A percentile compares a stretch with the other conserved stretches of the same genome.
These are phyloP conservation scores for Blastocystis sp. DNA, from an alignment of 352 stramenopile species.

Conservation along the genomic window DNA sequence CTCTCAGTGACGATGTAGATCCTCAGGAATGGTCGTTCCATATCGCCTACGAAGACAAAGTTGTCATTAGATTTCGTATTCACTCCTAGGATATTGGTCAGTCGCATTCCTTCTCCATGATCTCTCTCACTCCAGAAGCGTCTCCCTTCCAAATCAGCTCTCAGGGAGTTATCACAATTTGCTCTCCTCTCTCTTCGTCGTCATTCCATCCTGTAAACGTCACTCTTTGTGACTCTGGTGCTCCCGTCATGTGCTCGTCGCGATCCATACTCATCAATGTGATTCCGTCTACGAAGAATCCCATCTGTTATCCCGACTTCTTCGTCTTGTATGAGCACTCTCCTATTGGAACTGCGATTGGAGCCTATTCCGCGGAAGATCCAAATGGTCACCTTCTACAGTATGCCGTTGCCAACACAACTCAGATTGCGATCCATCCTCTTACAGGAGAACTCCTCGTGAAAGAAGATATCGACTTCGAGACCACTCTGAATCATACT, in stretches of 20 bases:
- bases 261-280: not conserved
- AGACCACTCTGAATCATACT: not conserved
- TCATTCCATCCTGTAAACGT: not conserved
- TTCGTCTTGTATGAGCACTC: not conserved
- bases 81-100: not conserved
- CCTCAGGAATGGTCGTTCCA: not conserved
- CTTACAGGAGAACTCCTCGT: not conserved
- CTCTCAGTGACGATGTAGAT: not conserved
- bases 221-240: not conserved
- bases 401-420: not conserved
- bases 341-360: not conserved
- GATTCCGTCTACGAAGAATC: not conserved
- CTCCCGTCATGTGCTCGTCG: not conserved
- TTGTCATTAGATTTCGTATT: not conserved
- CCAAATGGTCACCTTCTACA: not conserved
- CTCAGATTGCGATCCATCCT: not conserved
- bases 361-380: not conserved
- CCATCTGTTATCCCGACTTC: constrained; percentile 1
- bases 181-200: not conserved
- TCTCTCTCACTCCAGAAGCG: not conserved
- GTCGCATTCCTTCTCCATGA: not conserved
- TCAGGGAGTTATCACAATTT: not conserved
- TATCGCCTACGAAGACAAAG: not conserved
- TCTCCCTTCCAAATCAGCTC: not conserved
- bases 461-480: not conserved